phyloP scores from a whole-genome alignment of 495 filamentous ascomycete genomes.

The Penicillium dipodomyicola region DNA sequence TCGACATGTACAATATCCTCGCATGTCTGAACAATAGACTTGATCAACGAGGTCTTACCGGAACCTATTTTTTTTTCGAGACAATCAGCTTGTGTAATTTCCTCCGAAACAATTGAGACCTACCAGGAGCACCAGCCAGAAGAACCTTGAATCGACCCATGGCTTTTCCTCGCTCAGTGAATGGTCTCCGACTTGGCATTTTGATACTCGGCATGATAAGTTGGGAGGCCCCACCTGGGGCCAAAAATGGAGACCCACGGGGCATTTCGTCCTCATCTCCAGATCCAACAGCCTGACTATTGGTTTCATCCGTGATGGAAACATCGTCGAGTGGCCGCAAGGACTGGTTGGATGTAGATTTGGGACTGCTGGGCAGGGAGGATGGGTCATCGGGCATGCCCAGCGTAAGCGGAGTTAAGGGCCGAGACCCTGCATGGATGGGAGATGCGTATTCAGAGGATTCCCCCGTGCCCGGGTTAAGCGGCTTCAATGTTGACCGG shows the following conservation, averaged over 20 bases:
- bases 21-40: slow-evolving; percentile 89
- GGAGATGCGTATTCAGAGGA: slow-evolving; percentile 23
- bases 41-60: slow-evolving; percentile 90
- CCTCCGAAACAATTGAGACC: slow-evolving; percentile 10
- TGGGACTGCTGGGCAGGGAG: slow-evolving; percentile 54
- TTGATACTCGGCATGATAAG: slow-evolving; percentile 96
- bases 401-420: slow-evolving; percentile 47
- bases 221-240: slow-evolving; percentile 64
- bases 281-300: slow-evolving; percentile 48
- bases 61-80: slow-evolving; percentile 36
- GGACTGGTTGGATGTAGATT: slow-evolving; percentile 50
- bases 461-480: slow-evolving; percentile 23
- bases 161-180: slow-evolving; percentile 80
- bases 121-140: slow-evolving; percentile 81
- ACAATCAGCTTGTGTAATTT: slow-evolving; percentile 5
- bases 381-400: slow-evolving; percentile 40
- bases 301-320: slow-evolving; percentile 50
- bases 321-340: slow-evolving; percentile 50
- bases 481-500: slow-evolving; percentile 40
- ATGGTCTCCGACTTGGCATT: slow-evolving; percentile 90
- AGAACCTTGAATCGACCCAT: slow-evolving; percentile 87
- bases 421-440: slow-evolving; percentile 35
- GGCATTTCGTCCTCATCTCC: slow-evolving; percentile 46
- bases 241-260: slow-evolving; percentile 24
- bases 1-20: slow-evolving; percentile 97